These are phyloP conservation scores for Yamadazyma epiphylla DNA, from an alignment of 1,139 yeast species.

Conservation along the genomic window DNA sequence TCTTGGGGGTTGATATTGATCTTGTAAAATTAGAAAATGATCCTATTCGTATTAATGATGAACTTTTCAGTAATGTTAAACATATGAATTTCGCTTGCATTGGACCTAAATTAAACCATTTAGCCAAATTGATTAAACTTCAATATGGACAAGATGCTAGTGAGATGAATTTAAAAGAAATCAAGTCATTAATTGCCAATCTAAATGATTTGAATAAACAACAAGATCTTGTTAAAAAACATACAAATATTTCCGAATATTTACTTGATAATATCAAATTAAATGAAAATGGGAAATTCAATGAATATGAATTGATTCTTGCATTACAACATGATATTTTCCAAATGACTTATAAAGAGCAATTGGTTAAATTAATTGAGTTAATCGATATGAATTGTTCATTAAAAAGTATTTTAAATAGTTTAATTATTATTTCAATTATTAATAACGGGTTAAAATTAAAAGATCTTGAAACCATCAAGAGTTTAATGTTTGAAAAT, in stretches of 20 bases:
- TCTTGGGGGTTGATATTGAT: slow-evolving; percentile 51
- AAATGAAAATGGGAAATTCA: slow-evolving; percentile 13
- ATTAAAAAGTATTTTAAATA: slow-evolving; percentile 40
- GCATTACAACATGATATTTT: slow-evolving; percentile 74
- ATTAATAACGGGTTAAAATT: slow-evolving; percentile 64
- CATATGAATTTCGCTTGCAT: slow-evolving; percentile 76
- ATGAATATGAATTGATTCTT: slow-evolving; percentile 51
- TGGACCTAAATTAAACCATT: slow-evolving; percentile 65
- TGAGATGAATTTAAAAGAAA: slow-evolving; percentile 48
- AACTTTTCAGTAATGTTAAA: slow-evolving; percentile 44
- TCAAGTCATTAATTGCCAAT: slow-evolving; percentile 68
- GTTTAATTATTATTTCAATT: slow-evolving; percentile 52
- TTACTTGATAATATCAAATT: slow-evolving; percentile 51
- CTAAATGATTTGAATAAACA: slow-evolving; percentile 64
- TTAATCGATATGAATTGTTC: slow-evolving; percentile 41
- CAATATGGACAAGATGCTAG: slow-evolving; percentile 63
- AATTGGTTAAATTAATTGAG: slow-evolving; percentile 44
- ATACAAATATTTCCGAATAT: slow-evolving; percentile 72
- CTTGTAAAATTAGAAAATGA: slow-evolving; percentile 33
- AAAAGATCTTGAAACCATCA: slow-evolving; percentile 50
- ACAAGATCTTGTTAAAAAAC: slow-evolving; percentile 69
- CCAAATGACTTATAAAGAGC: slow-evolving; percentile 52
- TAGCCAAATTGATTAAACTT: slow-evolving; percentile 69
- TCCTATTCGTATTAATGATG: slow-evolving; percentile 20
- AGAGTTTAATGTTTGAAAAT: slow-evolving; percentile 48